Percentiles rank a stretch among this genome's conserved stretches.
phyloP scores from a whole-genome alignment of 805 yeast species.

The Saccharomycopsis sp. region DNA sequence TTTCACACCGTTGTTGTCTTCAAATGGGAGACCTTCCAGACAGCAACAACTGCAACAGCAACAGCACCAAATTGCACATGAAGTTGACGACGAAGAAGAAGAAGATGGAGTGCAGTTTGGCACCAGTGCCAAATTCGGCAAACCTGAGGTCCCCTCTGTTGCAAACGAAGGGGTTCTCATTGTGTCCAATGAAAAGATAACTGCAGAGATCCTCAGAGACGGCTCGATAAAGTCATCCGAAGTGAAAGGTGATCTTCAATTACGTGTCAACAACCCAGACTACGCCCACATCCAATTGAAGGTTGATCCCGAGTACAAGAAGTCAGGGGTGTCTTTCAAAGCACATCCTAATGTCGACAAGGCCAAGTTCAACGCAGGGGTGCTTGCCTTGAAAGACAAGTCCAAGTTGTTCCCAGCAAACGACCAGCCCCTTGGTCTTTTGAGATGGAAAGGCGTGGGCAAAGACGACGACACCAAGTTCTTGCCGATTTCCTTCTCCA shows the following conservation, averaged over 20 bases:
- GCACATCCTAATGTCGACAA: constrained; percentile 96
- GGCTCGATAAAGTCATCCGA: constrained; percentile 66
- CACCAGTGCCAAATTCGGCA: constrained; percentile 17
- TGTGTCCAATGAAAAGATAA: constrained; percentile 64
- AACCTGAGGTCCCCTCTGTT: constrained; percentile 23
- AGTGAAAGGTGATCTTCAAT: constrained; percentile 82
- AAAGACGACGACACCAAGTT: constrained; percentile 44
- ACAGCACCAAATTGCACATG: constrained; percentile 22
- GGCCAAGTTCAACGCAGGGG: constrained; percentile 47
- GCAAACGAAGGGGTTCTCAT: constrained; percentile 73
- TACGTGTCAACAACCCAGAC: constrained; percentile 73
- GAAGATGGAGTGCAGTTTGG: constrained; percentile 9
- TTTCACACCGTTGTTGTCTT: constrained; percentile 29
- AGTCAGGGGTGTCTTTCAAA: constrained; percentile 60
- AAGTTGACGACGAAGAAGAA: constrained; percentile 20
- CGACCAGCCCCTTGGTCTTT: constrained; percentile 82
- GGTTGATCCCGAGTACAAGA: constrained; percentile 39
- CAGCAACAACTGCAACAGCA: constrained; percentile 23
- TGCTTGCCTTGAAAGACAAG: constrained; percentile 69
- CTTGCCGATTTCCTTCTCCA: constrained; percentile 65
- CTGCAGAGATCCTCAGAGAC: constrained; percentile 74
- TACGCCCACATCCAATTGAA: constrained; percentile 58
- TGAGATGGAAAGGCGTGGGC: constrained; percentile 82
- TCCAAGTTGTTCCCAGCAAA: constrained; percentile 81
- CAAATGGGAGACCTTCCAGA: constrained; percentile 25